phyloP scores from a whole-genome alignment of 345 rosid genomes.

The Eutrema japonicum region DNA sequence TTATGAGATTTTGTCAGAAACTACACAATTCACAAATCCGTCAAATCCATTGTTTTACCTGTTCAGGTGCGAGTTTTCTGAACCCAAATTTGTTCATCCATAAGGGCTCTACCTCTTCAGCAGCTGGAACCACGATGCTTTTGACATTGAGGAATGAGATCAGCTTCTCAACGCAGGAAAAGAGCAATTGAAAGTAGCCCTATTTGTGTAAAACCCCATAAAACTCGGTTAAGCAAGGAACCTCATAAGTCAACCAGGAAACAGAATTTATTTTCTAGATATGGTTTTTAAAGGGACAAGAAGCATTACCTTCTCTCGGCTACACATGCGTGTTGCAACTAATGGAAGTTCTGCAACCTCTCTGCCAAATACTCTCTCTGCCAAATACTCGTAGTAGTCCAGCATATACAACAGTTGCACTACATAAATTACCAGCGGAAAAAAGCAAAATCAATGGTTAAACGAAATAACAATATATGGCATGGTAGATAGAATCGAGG shows the following conservation, averaged over 20 bases:
- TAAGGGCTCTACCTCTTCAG: slow-evolving; percentile 80
- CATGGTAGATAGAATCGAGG: background rate
- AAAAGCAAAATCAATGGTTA: slow-evolving; percentile 34
- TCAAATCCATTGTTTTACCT: slow-evolving; percentile 46
- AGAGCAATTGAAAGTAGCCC: slow-evolving; percentile 83
- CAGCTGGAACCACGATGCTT: slow-evolving; percentile 76
- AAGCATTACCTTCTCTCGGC: slow-evolving; percentile 70
- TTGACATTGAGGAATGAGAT: slow-evolving; percentile 61
- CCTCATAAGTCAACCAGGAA: slow-evolving; percentile 6
- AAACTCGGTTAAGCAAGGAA: slow-evolving; percentile 26
- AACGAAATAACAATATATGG: slow-evolving; percentile 6
- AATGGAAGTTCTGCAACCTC: slow-evolving; percentile 93
- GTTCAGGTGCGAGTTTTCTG: slow-evolving; percentile 55
- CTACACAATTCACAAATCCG: slow-evolving; percentile 13
- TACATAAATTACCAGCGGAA: slow-evolving; percentile 40
- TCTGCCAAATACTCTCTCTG: too few species aligned
- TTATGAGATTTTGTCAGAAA: slow-evolving; percentile 23
- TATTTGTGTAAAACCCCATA: slow-evolving; percentile 36
- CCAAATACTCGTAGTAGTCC: slow-evolving; percentile 88
- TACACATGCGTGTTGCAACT: slow-evolving; percentile 76
- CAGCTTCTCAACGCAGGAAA: slow-evolving; percentile 73
- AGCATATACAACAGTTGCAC: slow-evolving; percentile 78
- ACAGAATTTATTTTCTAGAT: slow-evolving; percentile 2
- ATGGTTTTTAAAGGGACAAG: background rate
- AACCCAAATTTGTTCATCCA: slow-evolving; percentile 83